Evolutionary conservation across 2,329 filamentous ascomycete species (phyloP).

Genomic region (Drechslerella dactyloides): DNA sequence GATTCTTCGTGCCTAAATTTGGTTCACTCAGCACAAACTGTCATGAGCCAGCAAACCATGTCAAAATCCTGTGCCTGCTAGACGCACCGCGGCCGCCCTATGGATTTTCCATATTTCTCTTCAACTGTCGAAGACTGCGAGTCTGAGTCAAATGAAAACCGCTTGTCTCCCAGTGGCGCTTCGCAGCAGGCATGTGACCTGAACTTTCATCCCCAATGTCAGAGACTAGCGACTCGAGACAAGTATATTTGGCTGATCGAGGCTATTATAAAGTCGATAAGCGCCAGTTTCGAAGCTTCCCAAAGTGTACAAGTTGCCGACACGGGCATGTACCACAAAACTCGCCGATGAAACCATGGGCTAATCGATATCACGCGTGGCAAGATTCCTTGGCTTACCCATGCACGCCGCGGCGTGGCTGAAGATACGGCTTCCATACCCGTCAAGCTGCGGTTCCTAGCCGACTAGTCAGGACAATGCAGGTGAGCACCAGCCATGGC

Average conservation of each 20-base stretch:
- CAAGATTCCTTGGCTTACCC: background rate
- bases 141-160: background rate
- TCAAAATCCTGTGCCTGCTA: background rate
- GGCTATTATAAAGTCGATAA: too few species aligned
- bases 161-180: background rate
- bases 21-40: slow-evolving; percentile 7
- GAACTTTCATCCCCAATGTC: background rate
- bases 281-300: too few species aligned
- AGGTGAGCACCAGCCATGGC: too few species aligned
- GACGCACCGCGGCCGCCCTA: background rate
- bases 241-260: background rate
- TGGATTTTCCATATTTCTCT: background rate
- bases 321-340: slow-evolving; percentile 31
- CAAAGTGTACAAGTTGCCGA: slow-evolving; percentile 1
- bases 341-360: background rate
- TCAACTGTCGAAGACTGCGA: background rate
- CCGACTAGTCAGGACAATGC: too few species aligned
- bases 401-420: too few species aligned
- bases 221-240: background rate
- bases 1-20: slow-evolving; percentile 38
- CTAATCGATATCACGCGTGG: background rate
- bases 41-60: background rate
- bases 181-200: background rate
- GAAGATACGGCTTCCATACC: too few species aligned
- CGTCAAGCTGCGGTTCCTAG: too few species aligned